phyloP scores from a whole-genome alignment of 2,329 filamentous ascomycete species.

The Microcyclospora tardicrescens region DNA sequence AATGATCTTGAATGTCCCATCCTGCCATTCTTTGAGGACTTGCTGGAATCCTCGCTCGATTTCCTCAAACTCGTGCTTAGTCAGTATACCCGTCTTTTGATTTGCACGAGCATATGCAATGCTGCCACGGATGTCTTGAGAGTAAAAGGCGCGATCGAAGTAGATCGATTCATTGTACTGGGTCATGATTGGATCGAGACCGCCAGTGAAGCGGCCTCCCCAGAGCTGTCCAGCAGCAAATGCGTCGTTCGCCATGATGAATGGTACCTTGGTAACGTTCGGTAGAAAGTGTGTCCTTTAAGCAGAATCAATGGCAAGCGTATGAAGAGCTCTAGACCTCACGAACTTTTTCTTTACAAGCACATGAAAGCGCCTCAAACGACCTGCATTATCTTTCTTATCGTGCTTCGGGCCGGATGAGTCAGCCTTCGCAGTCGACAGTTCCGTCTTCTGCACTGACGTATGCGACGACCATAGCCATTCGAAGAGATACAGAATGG shows the following conservation, averaged over 20 bases:
- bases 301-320: not conserved
- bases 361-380: not conserved
- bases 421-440: not conserved
- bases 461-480: no score
- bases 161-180: slow-evolving; percentile 72
- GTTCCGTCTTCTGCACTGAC: not conserved
- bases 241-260: slow-evolving; percentile 10
- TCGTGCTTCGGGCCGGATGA: not conserved
- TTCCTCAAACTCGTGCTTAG: slow-evolving; percentile 55
- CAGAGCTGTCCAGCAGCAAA: slow-evolving; percentile 38
- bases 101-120: slow-evolving; percentile 77
- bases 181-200: slow-evolving; percentile 73
- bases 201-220: slow-evolving; percentile 53
- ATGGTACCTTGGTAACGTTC: not conserved
- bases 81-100: slow-evolving; percentile 60
- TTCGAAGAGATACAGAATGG: not conserved
- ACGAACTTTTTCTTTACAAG: not conserved
- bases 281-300: no score
- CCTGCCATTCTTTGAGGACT: slow-evolving; percentile 39
- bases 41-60: slow-evolving; percentile 59
- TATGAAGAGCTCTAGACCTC: not conserved
- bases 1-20: slow-evolving; percentile 32
- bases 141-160: slow-evolving; percentile 66
- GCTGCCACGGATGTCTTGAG: slow-evolving; percentile 65
- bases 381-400: slow-evolving; percentile 1